Evolutionary conservation across 495 filamentous ascomycete species (phyloP).

Genomic region (Podospora conica): DNA sequence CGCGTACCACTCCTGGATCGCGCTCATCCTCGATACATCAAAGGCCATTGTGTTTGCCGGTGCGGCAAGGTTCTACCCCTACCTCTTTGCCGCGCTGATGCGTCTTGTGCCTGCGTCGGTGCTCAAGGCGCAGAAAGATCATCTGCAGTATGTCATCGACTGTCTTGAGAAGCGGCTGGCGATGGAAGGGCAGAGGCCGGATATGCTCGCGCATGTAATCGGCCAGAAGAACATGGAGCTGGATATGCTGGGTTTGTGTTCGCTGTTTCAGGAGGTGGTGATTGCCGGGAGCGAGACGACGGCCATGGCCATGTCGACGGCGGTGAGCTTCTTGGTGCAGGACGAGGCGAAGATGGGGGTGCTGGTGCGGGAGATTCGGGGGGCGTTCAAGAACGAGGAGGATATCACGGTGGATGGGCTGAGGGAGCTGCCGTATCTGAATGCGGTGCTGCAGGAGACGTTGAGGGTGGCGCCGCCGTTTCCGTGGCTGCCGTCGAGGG

Average conservation of each 20-base stretch:
- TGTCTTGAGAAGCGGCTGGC: background rate
- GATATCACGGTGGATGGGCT: conserved; percentile 44
- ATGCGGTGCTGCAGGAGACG: conserved; percentile 47
- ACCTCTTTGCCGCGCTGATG: background rate
- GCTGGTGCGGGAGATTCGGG: conserved; percentile 43
- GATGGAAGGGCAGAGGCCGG: background rate
- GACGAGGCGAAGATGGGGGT: conserved; percentile 33
- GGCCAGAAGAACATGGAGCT: background rate
- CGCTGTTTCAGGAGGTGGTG: conserved; percentile 1
- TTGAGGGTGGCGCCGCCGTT: conserved; percentile 50
- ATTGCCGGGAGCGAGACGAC: conserved; percentile 46
- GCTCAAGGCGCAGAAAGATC: background rate
- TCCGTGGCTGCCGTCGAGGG: conserved; percentile 35
- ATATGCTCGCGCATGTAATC: background rate
- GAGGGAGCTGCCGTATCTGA: conserved; percentile 40
- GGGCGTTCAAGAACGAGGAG: conserved; percentile 33
- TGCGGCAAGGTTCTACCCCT: conserved; percentile 15
- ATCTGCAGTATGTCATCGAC: background rate
- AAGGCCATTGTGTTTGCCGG: conserved; percentile 21
- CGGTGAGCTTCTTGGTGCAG: conserved; percentile 42
- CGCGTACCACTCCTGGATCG: conserved; percentile 31
- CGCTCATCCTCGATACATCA: conserved; percentile 24
- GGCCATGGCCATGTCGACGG: conserved; percentile 43
- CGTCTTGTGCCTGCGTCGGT: conserved; percentile 3
- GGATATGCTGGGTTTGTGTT: background rate